Base-by-base conservation (phyloP, 2,329 filamentous ascomycete species). In the Fusarium sp. region DNA sequence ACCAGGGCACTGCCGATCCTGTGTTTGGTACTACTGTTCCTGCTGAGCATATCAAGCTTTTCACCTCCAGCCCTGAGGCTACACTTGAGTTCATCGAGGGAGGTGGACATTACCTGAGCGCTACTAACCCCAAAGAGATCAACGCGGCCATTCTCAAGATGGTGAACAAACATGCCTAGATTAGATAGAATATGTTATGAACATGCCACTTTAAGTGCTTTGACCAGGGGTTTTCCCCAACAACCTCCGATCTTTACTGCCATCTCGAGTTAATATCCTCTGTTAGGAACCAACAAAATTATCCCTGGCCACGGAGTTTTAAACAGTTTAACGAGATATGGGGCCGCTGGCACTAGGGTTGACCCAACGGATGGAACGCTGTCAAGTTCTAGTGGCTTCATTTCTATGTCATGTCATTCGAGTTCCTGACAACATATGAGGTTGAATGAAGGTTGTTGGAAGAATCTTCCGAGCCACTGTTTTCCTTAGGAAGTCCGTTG, bases 41-140 rank as follows among this genome's bases (percentile, higher is more conserved):
- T 1, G 66, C 73, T 11, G 83, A 85, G 70, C 82, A 87, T 27
- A 84, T 86, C 63, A 80, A 84, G 73, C 73, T 84, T 10, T 86
- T 87, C 66, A 84, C 79, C 1, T 76, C 76, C 1, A 79, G 83
- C 5, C 76, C 77, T 11, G 80, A 84, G 63, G 79, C 80, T 8
- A 82, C 79, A 8, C 63, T 86, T 27, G 77, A 76, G 0, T 73
- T 81, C 46, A 69, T 86, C 2, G 78, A 83, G 41, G 80, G 78
- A 0, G 84, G 80, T 4, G 77, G 78, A 3, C 84, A 87, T 68
- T 85, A 84, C 63, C 70, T 86, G 49, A 85, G 80, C 57, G 81
- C 81, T 1, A 84, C 83, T 4, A 82, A 78, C 67, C 83, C 82
- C 14, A 77, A 78, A 52, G 83, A 85, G 65, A 77, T 81, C 0